phyloP scores from a whole-genome alignment of 1,139 yeast genomes.

The Kodamaea derodonti region DNA sequence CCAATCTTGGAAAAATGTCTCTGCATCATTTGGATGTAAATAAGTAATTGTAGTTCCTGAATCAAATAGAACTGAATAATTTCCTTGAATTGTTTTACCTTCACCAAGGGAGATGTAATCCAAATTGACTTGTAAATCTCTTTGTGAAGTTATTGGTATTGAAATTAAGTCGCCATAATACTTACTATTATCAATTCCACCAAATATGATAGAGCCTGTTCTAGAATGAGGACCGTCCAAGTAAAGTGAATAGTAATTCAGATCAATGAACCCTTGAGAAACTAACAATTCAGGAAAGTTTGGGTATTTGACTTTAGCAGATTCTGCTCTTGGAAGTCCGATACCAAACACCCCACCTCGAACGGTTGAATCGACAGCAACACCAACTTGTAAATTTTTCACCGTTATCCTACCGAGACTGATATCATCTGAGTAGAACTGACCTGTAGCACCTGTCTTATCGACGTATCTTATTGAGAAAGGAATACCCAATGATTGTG shows the following conservation, averaged over 20 bases:
- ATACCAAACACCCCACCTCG: conserved; percentile 18
- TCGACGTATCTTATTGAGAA: conserved; percentile 11
- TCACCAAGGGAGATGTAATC: conserved; percentile 2
- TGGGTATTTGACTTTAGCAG: conserved; percentile 9
- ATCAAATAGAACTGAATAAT: conserved; percentile 45
- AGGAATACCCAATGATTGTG: background rate
- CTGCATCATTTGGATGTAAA: conserved; percentile 40
- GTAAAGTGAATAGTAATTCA: conserved; percentile 19
- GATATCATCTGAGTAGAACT: conserved; percentile 15
- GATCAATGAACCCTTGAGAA: conserved; percentile 15
- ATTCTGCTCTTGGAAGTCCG: conserved; percentile 11
- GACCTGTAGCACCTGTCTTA: conserved; percentile 11
- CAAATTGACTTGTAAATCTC: conserved; percentile 6
- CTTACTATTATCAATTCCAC: conserved; percentile 28
- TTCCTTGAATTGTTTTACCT: conserved; percentile 2
- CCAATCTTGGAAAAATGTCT: conserved; percentile 27
- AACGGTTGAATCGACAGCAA: conserved; percentile 9
- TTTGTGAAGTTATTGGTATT: conserved; percentile 1
- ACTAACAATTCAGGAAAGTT: conserved; percentile 20
- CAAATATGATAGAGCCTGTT: conserved; percentile 24
- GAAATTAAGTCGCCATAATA: conserved; percentile 18
- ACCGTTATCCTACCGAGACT: conserved; percentile 10
- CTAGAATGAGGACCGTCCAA: conserved; percentile 12
- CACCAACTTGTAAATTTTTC: conserved; percentile 15
- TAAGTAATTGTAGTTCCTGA: conserved; percentile 64